phyloP scores from a whole-genome alignment of 805 yeast genomes.

The Brettanomyces custersianus region DNA sequence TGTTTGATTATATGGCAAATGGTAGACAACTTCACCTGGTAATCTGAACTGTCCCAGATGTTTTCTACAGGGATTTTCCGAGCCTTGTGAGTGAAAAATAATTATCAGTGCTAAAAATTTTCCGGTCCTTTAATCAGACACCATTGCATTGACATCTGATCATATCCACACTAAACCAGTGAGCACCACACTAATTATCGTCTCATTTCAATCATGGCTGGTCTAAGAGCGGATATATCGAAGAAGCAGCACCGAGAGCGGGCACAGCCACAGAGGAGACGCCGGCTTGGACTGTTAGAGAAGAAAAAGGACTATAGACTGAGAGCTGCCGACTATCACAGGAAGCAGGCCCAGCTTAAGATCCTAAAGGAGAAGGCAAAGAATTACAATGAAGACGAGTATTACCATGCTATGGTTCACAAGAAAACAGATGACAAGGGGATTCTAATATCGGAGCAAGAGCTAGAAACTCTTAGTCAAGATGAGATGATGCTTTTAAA shows the following conservation, averaged over 20 bases:
- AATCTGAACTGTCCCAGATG: too few relatives aligned
- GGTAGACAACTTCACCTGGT: too few relatives aligned
- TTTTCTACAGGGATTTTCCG: too few relatives aligned
- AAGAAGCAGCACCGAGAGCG: constrained; percentile 96
- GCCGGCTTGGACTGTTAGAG: constrained; percentile 77
- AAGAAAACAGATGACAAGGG: constrained; percentile 64
- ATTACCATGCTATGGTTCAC: constrained; percentile 85
- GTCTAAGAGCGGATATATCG: constrained; percentile 80
- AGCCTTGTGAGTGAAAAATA: too few relatives aligned
- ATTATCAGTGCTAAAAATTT: too few relatives aligned
- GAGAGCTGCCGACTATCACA: constrained; percentile 48
- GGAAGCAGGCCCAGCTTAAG: constrained; percentile 57
- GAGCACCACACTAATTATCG: too few relatives aligned
- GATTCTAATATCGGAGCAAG: constrained; percentile 56
- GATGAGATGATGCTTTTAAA: constrained; percentile 80
- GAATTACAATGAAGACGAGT: constrained; percentile 86
- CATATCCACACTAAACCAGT: too few relatives aligned
- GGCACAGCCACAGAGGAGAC: constrained; percentile 71
- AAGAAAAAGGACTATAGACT: constrained; percentile 78
- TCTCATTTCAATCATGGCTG: too few relatives aligned
- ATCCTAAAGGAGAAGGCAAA: constrained; percentile 64
- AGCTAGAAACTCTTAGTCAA: constrained; percentile 46
- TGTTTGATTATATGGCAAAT: too few relatives aligned
- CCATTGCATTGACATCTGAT: too few relatives aligned
- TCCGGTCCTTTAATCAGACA: too few relatives aligned